These are phyloP conservation scores for Rusavskia elegans DNA, from an alignment of 495 filamentous ascomycete genomes.

Conservation along the genomic window DNA sequence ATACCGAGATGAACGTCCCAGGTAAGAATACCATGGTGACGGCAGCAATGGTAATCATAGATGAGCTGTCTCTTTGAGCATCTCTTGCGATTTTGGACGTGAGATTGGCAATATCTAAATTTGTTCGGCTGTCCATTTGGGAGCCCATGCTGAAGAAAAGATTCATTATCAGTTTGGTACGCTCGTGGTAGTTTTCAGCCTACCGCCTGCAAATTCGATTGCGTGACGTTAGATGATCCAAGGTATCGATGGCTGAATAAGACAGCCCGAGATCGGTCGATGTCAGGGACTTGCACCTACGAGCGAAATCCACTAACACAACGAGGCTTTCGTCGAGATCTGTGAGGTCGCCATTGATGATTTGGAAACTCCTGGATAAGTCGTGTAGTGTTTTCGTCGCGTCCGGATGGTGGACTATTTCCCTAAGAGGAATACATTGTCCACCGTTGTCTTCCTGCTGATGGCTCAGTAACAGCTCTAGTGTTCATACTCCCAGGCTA, in stretches of 20 bases:
- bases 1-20: conserved; percentile 29
- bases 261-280: neutral
- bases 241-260: neutral
- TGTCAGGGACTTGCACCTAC: neutral
- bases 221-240: neutral
- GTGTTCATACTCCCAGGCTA: no score
- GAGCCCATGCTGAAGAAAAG: conserved; percentile 1
- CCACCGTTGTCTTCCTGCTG: no score
- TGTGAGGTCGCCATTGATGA: no score
- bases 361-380: no score
- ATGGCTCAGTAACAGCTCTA: no score
- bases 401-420: no score
- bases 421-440: no score
- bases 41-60: conserved; percentile 37
- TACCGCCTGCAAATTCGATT: conserved; percentile 1
- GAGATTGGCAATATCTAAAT: conserved; percentile 3
- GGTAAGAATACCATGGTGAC: conserved; percentile 39
- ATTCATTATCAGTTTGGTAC: conserved; percentile 1
- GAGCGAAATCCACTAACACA: neutral
- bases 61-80: conserved; percentile 27
- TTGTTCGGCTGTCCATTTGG: conserved; percentile 3
- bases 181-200: neutral
- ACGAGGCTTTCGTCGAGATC: neutral
- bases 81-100: conserved; percentile 22
- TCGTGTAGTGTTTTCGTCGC: no score